A percentile compares a stretch with the other conserved stretches of the same genome.
phyloP scores from a whole-genome alignment of 305 asterid genomes.

The Fraxinus latifolia region DNA sequence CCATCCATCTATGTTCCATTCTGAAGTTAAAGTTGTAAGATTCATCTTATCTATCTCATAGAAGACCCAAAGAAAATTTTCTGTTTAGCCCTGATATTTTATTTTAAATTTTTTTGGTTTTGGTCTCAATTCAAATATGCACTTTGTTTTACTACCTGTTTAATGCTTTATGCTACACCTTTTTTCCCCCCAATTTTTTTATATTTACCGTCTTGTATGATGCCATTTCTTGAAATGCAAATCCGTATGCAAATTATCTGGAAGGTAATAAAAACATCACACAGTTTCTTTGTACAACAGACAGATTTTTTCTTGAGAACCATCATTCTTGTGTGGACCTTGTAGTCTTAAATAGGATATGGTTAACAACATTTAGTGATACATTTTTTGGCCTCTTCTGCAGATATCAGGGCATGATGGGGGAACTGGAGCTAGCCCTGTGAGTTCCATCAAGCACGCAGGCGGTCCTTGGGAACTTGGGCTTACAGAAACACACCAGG shows the following conservation, averaged over 20 bases:
- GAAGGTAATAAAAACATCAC: not conserved
- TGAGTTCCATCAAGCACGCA: conserved; percentile 57
- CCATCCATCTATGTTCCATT: not conserved
- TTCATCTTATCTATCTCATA: not conserved
- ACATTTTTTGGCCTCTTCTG: not conserved
- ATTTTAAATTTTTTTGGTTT: not conserved
- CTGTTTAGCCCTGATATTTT: not conserved
- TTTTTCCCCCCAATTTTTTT: not conserved
- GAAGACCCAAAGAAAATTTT: not conserved
- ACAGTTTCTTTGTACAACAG: not conserved
- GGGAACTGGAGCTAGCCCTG: conserved; percentile 59
- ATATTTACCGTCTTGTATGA: not conserved
- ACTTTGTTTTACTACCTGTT: not conserved
- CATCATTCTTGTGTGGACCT: not conserved
- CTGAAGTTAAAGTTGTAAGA: not conserved
- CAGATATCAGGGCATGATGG: conserved; percentile 60
- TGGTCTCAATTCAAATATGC: not conserved
- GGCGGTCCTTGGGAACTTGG: conserved; percentile 69
- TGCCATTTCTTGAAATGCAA: not conserved
- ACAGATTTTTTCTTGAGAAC: not conserved
- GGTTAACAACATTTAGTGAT: not conserved
- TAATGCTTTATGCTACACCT: not conserved
- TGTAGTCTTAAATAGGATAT: not conserved
- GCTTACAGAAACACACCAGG: conserved; percentile 57
- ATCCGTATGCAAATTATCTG: not conserved